phyloP scores from a whole-genome alignment of 805 yeast species.

The Metschnikowia anglica region DNA sequence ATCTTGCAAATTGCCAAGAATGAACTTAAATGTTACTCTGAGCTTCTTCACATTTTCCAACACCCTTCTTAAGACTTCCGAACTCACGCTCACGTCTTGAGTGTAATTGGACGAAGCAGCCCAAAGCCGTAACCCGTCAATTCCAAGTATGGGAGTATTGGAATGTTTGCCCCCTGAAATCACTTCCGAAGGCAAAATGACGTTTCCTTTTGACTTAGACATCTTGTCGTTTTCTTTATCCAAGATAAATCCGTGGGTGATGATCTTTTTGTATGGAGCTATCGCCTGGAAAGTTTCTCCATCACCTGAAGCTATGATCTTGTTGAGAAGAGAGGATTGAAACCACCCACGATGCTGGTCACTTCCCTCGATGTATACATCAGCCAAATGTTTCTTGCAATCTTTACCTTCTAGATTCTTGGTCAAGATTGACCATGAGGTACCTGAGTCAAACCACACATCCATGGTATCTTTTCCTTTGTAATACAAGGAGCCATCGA shows the following conservation, averaged over 20 bases:
- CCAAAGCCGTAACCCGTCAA: conserved; percentile 89
- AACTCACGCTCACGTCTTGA: conserved; percentile 73
- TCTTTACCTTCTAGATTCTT: conserved; percentile 37
- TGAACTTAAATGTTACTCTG: conserved; percentile 73
- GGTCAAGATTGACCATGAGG: conserved; percentile 74
- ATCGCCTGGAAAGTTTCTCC: conserved; percentile 42
- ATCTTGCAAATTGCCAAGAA: conserved; percentile 72
- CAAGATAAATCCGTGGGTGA: conserved; percentile 92
- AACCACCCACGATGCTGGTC: conserved; percentile 99
- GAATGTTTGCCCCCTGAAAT: conserved; percentile 56
- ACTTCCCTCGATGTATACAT: conserved; percentile 92
- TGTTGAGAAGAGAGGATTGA: conserved; percentile 86
- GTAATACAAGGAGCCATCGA: conserved; percentile 44
- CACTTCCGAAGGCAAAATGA: conserved; percentile 64
- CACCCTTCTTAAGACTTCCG: conserved; percentile 69
- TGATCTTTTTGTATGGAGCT: conserved; percentile 67
- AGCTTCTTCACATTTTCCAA: conserved; percentile 79
- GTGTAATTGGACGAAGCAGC: conserved; percentile 87
- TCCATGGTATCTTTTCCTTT: conserved; percentile 94
- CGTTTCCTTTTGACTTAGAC: conserved; percentile 92
- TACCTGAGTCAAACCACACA: conserved; percentile 98
- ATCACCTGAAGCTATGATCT: conserved; percentile 48
- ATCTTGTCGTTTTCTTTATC: conserved; percentile 85
- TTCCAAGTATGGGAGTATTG: conserved; percentile 63
- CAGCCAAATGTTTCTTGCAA: conserved; percentile 44